Evolutionary conservation across 805 yeast species (phyloP), one percentile per base, ranked within the genome.

Genomic region (Maudiozyma saulgeensis): DNA sequence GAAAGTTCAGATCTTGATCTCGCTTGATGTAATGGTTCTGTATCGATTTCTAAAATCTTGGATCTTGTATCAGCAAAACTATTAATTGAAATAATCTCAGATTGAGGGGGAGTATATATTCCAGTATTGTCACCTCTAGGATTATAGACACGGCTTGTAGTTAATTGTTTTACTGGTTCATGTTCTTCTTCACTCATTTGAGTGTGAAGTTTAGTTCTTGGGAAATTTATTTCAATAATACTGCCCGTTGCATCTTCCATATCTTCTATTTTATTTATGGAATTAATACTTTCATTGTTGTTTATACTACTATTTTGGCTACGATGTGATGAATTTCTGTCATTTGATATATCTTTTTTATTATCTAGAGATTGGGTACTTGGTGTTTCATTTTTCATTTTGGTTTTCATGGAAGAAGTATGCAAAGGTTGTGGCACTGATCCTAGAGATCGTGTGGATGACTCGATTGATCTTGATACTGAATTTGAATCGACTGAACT

Each of bases 21-120:
- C 1, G 28, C 21, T 23, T 28, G 49, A 4, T 23, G 34, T 26
- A 46, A 19, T 23, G 49, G 38, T 41, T 41, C 49, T 8, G 49
- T 46, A 8, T 41, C 42, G 2, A 41, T 13, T 26, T 46, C 49
- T 3, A 41, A 8, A 9, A 46, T 42, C 5, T 46, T 46, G 4
- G 49, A 46, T 7, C 26, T 34, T 16, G 42, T 46, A 13, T 46
- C 49, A 9, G 34, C 38, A 19, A 37, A 61, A 49, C 65, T 61
- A 35, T 55, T 55, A 5, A 61, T 56, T 5, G 65, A 61, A n/a
- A 53, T 55, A 25, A 54, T 49, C 26, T 60, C 63, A 18, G 63
- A 58, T 23, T 44, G 49, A 2, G 53, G 52, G 15, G 62, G 62
- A 18, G 57, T 53, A 39, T 32, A 53, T 11, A 25, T n/a, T 12